Base-by-base conservation (phyloP, 2,329 filamentous ascomycete species). In the Xylariaceae sp. region DNA sequence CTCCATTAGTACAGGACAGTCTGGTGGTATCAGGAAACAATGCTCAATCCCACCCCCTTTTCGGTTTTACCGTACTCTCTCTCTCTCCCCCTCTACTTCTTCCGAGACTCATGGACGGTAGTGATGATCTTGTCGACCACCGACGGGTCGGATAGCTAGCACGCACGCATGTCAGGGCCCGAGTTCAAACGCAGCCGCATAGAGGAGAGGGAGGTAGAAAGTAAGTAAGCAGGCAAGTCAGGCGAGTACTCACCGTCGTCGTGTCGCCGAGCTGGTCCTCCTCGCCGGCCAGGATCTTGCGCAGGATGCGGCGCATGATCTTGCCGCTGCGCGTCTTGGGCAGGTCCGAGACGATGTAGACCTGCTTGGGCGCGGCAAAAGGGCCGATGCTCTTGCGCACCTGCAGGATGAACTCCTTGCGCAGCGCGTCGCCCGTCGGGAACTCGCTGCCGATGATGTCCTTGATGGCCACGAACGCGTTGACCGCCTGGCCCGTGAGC, bases 281-380 rank as follows among this genome's bases (percentile, higher is more conserved):
- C 69, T 98, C 92, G 22, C 90, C 90, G 12, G 89, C 89, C 49
- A 98, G 65, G 55, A 98, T 94, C 85, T 98, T 98, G 52, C 92
- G 77, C 68, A 98, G 65, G 56, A 98, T 94, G 45, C 92, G 80
- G 44, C 92, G 77, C 92, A 98, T 98, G 56, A 98, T 98, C 82
- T 98, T 98, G 47, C 92, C 92, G 49, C 85, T 94, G 50, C 92
- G 76, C 23, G 92, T 98, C 79, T 98, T 96, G 52, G 92, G 92
- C 45, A 98, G 75, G 58, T 98, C 92, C 3, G 88, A 83, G 28
- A 98, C 84, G 35, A 94, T 77, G 58, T 80, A 92, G 44, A 98
- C 81, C 14, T 83, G 83, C 72, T 96, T 98, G 44, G 92, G 92
- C 19, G 92, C 89, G 4, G 92, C 92, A 57, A 98, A 98, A 4